Conservation (phyloP, 192 early-diverging fungal genomes). For the Rhizoclosmatium sp. region DNA sequence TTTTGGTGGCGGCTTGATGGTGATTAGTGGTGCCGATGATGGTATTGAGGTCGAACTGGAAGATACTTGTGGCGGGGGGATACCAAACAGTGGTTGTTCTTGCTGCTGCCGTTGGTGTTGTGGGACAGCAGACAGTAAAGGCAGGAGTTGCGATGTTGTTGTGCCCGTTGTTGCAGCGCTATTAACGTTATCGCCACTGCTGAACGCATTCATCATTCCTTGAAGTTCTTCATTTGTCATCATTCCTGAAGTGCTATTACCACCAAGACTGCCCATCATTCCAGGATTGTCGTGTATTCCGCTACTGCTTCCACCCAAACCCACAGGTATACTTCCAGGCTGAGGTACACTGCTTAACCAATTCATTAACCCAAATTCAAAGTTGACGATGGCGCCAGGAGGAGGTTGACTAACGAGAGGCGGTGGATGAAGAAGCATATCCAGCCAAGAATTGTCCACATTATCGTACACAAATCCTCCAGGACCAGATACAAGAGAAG, state of each 20-base stretch:
- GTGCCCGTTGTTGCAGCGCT: background rate
- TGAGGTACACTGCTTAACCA: background rate
- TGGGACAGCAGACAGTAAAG: background rate
- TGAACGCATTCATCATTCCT: background rate
- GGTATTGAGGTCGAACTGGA: no score
- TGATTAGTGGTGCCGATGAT: background rate
- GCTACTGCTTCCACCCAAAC: background rate
- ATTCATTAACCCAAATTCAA: no score
- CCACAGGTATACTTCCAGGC: background rate
- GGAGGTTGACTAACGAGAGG: background rate
- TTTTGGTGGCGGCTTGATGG: background rate
- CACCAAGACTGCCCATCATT: background rate
- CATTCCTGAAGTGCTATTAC: background rate
- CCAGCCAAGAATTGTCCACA: conserved; percentile 9
- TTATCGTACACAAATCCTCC: conserved; percentile 8
- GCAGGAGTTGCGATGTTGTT: background rate
- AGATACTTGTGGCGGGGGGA: no score
- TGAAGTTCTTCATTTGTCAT: background rate
- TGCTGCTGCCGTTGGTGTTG: background rate
- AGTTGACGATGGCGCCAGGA: background rate
- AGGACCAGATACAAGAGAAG: background rate
- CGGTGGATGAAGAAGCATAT: background rate
- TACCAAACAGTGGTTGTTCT: no score
- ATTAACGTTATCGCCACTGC: background rate
- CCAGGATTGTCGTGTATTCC: background rate